Evolutionary conservation across 2,329 filamentous ascomycete genomes (phyloP), one percentile per base, ranked within the genome.

Genomic region (Diaporthe citriasiana): DNA sequence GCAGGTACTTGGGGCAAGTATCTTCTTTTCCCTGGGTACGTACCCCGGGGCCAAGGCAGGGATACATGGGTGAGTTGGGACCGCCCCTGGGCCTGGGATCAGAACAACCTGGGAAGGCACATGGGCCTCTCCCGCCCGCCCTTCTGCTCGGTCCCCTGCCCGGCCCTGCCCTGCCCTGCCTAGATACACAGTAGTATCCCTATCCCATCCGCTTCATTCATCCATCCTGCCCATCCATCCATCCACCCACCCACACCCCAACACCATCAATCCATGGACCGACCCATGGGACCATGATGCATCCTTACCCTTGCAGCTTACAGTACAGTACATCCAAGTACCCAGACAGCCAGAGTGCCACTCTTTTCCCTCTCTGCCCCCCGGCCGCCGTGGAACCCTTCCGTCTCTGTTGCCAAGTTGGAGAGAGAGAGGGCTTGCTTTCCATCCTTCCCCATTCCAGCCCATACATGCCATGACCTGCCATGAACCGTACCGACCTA

Each of bases 81-180:
- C 45, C 60, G 50, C 45, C 63, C 45, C 63, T 51, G 63, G 63
- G 63, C 45, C 15, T 68, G 63, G 47, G 33, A 68, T 19, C 47
- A 68, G 47, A 68, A 68, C 47, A 68, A 68, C 63, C 45, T 68
- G 63, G 63, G 47, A 68, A 66, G 63, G 63, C 63, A 68, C 63
- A 68, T 68, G 63, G 63, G 63, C 47, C 63, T 68, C 13, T 68
- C 63, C 63, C 63, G 45, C 60, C 42, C 35, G 63, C 63, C 47
- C 40, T 53, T 7, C 63, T 53, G 63, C 63, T 68, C 63, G 63
- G 63, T 68, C 47, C 63, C 50, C 60, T 55, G 56, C 56, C 57
- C 55, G 57, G 42, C 40, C 68, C 42, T 47, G 56, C 30, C 45
- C 56, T 35, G 45, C 56, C 57, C 56, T 70, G 40, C 40, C 65